Evolutionary conservation across 441 rosid genomes (phyloP).

Genomic region (Breynia disticha): DNA sequence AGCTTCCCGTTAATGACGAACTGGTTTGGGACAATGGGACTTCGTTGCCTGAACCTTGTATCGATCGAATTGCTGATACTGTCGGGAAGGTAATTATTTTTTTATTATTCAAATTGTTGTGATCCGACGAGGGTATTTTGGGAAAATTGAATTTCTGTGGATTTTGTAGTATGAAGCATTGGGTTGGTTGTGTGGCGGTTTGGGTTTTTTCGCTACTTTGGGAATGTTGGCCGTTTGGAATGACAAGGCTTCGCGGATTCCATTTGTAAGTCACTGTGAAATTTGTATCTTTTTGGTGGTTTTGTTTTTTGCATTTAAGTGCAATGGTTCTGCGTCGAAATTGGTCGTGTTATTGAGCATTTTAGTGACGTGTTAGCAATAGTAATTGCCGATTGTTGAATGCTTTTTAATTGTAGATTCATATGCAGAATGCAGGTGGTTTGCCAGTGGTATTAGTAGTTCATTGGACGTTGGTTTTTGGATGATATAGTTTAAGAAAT

Average conservation of each 20-base stretch:
- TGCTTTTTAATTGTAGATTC: no score
- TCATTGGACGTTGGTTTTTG: no score
- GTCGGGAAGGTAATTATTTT: constrained; percentile 60
- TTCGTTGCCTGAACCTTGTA: constrained; percentile 77
- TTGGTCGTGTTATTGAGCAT: no score
- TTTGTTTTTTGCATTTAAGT: not conserved
- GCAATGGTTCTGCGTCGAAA: not conserved
- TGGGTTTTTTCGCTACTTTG: constrained; percentile 62
- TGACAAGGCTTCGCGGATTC: constrained; percentile 82
- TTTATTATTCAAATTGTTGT: not conserved
- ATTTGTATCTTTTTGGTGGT: not conserved
- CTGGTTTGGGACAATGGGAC: constrained; percentile 93
- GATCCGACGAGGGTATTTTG: not conserved
- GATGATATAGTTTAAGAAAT: no score
- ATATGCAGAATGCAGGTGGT: no score
- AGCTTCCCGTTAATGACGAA: constrained; percentile 88
- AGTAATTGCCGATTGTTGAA: no score
- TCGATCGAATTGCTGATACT: constrained; percentile 94
- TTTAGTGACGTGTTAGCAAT: no score
- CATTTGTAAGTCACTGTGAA: constrained; percentile 51
- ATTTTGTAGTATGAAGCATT: constrained; percentile 71
- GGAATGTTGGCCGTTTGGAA: constrained; percentile 67
- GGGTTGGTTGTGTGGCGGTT: constrained; percentile 94
- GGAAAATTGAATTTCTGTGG: not conserved
- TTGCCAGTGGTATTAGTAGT: no score